Evolutionary conservation across 164 flowering plant species (phyloP).

Genomic region (Stephania cephalantha): DNA sequence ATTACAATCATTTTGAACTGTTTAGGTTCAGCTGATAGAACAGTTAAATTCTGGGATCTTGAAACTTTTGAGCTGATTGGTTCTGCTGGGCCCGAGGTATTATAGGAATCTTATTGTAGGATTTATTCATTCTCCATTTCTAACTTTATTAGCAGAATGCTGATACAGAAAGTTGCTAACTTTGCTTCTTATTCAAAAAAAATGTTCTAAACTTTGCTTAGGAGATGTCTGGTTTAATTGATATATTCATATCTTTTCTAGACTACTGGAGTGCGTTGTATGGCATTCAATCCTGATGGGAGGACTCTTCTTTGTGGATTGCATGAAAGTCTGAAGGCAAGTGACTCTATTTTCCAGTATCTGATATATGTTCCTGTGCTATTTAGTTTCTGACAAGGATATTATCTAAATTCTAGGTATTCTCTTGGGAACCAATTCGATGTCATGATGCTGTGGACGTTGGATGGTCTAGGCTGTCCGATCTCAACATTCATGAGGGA

Average conservation of each 20-base stretch:
- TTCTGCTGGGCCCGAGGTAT: constrained; percentile 94
- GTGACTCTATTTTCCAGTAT: constrained; percentile 1
- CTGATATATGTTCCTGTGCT: not conserved
- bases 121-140: not conserved
- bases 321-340: constrained; percentile 88
- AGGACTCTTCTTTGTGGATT: constrained; percentile 88
- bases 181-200: not conserved
- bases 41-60: constrained; percentile 99
- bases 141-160: not conserved
- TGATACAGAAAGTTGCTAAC: not conserved
- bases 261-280: constrained; percentile 81
- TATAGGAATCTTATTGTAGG: not conserved
- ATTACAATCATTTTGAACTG: constrained; percentile 7
- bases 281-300: constrained; percentile 95
- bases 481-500: constrained; percentile 90
- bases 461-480: constrained; percentile 97
- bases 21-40: constrained; percentile 91
- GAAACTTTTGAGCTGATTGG: constrained; percentile 99
- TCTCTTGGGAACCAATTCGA: constrained; percentile 93
- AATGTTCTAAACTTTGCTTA: not conserved
- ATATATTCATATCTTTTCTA: constrained; percentile 25
- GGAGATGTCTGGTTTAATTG: not conserved
- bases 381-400: not conserved
- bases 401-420: constrained; percentile 42
- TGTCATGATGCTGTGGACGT: constrained; percentile 93